Evolutionary conservation across 2,329 filamentous ascomycete species (phyloP).

Genomic region (Ophiostoma ips): DNA sequence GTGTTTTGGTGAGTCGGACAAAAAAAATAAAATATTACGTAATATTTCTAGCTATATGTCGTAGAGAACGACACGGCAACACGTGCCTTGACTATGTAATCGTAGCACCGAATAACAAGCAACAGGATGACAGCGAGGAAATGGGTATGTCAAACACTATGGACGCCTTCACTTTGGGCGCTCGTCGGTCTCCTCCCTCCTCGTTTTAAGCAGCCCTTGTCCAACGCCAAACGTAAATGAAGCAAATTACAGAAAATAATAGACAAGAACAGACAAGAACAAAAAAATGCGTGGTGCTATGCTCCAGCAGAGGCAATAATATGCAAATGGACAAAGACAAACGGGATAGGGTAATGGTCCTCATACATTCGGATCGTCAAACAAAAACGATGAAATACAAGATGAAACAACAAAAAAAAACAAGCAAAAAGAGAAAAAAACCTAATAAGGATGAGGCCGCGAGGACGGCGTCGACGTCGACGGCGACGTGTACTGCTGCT

Average conservation of each 20-base stretch:
- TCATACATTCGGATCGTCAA: background rate
- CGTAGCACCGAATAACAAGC: no score
- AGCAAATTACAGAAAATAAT: background rate
- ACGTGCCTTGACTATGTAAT: no score
- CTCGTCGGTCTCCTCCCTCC: no score
- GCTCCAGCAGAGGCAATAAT: background rate
- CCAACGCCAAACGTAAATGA: background rate
- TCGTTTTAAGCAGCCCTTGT: background rate
- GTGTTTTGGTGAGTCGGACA: no score
- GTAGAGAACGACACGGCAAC: no score
- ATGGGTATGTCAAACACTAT: no score
- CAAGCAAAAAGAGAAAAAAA: background rate
- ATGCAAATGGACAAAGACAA: no score
- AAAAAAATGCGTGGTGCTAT: no score
- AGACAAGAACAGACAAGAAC: background rate
- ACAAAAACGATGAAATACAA: background rate
- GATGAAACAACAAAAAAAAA: background rate
- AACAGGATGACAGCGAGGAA: no score
- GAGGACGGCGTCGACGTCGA: background rate
- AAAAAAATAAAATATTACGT: no score
- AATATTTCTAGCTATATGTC: no score
- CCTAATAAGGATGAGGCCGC: background rate
- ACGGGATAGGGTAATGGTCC: background rate
- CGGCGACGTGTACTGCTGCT: constrained; percentile 11
- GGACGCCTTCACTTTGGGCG: no score